Evolutionary conservation across 2,329 filamentous ascomycete genomes (phyloP), one percentile per base, ranked within the genome.

Genomic region (Fusarium lateritium): DNA sequence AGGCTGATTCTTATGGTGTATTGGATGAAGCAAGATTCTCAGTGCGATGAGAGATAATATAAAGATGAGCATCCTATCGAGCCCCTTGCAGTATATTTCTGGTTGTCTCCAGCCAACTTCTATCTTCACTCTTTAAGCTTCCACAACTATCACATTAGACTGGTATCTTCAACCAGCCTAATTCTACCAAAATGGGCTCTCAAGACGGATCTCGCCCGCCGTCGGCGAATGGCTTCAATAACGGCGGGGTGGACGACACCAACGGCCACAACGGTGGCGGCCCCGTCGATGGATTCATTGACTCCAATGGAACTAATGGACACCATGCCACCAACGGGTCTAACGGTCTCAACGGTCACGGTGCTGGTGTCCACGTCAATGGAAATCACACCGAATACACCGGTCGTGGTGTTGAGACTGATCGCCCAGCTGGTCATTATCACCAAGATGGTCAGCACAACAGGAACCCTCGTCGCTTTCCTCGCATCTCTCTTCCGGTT

Each of bases 401-500:
- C n/a, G 43, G 24, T 13, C 21, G 7, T 24, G 42, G 14, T 11
- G 22, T 26, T 5, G 22, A 44, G 9, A 44, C 42, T 11, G 17
- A 17, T 7, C 42, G 22, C 17, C 22, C 42, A 44, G 42, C 22
- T 26, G 42, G 46, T 26, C 45, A 24, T 28, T 31, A 50, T 9
- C 19, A 21, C 17, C 39, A 56, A 22, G 39, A 36, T 26, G 36
- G 43, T 28, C 36, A 39, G 17, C n/a, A 50, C 31, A 52, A 40
- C 46, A 49, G 46, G 14, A 38, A 53, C 36, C 47, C 53, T 6
- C 39, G 52, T 17, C 53, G 45, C 15, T 88, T 84, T 63, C 87
- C 86, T 2, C 82, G 87, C 2, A 84, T 90, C 61, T 87, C 86
- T 22, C 85, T 83, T 61, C 83, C 86, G 0, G 83, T 90, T 14